These are phyloP conservation scores for Stipa capillata DNA, from an alignment of 176 grass and related monocot genomes.

Conservation along the genomic window DNA sequence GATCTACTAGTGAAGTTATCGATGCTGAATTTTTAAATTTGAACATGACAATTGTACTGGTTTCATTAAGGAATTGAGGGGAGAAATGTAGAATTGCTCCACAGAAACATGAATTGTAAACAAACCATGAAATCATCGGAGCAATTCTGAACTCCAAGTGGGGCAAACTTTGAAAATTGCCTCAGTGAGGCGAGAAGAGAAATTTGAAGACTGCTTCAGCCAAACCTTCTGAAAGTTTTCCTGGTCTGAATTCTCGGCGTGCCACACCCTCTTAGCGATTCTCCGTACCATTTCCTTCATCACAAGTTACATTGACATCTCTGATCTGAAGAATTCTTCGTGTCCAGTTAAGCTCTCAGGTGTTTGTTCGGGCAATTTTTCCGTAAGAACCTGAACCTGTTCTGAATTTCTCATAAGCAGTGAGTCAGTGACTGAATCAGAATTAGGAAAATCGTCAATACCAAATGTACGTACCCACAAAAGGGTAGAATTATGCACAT, in stretches of 20 bases:
- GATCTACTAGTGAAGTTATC: too few relatives aligned
- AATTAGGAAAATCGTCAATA: background rate
- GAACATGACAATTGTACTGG: background rate
- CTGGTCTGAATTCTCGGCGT: background rate
- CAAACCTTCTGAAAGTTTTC: background rate
- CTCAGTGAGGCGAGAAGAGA: background rate
- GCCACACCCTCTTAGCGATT: background rate
- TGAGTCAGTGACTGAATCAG: background rate
- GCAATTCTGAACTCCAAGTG: background rate
- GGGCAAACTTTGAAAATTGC: background rate
- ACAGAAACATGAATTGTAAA: background rate
- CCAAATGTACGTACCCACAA: background rate
- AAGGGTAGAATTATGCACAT: background rate
- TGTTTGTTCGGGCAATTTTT: background rate
- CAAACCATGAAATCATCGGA: background rate
- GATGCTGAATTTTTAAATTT: slow-evolving; percentile 31
- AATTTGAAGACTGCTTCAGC: background rate
- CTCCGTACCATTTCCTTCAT: too few relatives aligned
- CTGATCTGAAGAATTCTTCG: background rate
- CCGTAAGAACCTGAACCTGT: too few relatives aligned
- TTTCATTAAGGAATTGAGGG: background rate
- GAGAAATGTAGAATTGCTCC: background rate
- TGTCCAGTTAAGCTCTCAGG: background rate
- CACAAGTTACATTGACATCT: too few relatives aligned
- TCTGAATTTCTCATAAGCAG: background rate